Evolutionary conservation across 495 filamentous ascomycete species (phyloP).

Genomic region (Penicillium simplicissimum): DNA sequence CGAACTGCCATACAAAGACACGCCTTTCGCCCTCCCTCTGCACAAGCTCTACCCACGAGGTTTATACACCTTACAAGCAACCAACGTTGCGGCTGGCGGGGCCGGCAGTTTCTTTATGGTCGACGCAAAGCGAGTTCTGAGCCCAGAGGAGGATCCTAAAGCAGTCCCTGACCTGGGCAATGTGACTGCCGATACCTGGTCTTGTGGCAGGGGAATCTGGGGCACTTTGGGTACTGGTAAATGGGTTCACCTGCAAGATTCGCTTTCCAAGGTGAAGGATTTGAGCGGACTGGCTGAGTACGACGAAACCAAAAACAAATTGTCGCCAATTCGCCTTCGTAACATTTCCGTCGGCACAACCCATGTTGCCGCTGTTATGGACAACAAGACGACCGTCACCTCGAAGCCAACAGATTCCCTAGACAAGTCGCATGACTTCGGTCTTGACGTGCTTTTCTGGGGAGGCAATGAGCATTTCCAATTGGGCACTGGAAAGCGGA

Average conservation of each 20-base stretch:
- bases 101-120: constrained; percentile 82
- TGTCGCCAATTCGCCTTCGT: constrained; percentile 75
- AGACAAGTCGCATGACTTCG: constrained; percentile 65
- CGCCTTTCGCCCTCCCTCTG: constrained; percentile 66
- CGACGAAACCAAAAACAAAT: constrained; percentile 65
- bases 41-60: constrained; percentile 69
- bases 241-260: constrained; percentile 85
- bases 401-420: constrained; percentile 46
- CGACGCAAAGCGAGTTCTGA: constrained; percentile 64
- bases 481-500: constrained; percentile 86
- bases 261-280: constrained; percentile 77
- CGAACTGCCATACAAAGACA: constrained; percentile 62
- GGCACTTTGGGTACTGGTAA: constrained; percentile 82
- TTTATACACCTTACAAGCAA: constrained; percentile 59
- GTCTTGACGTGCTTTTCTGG: constrained; percentile 87
- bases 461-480: constrained; percentile 93
- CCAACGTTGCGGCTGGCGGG: constrained; percentile 79
- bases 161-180: constrained; percentile 48
- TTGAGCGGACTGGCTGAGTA: constrained; percentile 83
- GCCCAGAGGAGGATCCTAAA: constrained; percentile 44
- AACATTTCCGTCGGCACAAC: constrained; percentile 72
- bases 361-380: constrained; percentile 77
- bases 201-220: constrained; percentile 81
- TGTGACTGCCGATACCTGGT: constrained; percentile 74
- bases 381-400: constrained; percentile 67